A percentile compares a stretch with the other conserved stretches of the same genome.
phyloP scores from a whole-genome alignment of 139 green algal genomes.

The Coccomyxa sp. region DNA sequence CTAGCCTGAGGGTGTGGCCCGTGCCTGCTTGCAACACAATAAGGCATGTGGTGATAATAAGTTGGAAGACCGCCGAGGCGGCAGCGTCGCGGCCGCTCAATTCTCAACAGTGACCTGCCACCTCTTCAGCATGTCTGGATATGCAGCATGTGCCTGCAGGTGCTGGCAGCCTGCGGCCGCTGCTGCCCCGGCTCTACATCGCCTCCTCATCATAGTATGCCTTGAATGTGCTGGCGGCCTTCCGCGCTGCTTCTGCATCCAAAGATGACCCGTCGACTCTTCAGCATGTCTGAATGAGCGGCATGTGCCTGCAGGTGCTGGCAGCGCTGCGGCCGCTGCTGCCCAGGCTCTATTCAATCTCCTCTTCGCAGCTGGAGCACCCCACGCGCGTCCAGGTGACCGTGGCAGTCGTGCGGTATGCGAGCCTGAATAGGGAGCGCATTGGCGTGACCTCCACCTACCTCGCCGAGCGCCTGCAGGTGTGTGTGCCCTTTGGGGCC shows the following conservation, averaged over 20 bases:
- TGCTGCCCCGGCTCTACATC: conserved; percentile 18
- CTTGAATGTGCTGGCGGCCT: no score
- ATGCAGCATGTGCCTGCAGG: neutral
- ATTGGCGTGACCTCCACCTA: conserved; percentile 75
- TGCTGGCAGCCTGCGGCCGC: conserved; percentile 8
- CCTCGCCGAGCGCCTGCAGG: conserved; percentile 46
- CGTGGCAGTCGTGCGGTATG: conserved; percentile 70
- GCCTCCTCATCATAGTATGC: neutral
- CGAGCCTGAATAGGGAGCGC: conserved; percentile 36
- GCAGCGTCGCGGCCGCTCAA: no score
- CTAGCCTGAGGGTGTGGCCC: no score
- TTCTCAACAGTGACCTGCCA: no score
- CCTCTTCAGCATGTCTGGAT: no score
- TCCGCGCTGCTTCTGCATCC: no score
- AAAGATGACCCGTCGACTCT: no score
- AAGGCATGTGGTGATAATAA: no score
- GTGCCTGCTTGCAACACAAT: no score
- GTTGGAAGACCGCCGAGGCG: no score
- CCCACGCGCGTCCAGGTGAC: conserved; percentile 40
- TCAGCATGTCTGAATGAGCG: no score
- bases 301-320: conserved; percentile 27
- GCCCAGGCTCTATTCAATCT: conserved; percentile 89
- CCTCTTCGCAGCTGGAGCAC: conserved; percentile 41
- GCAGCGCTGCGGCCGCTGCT: conserved; percentile 66
- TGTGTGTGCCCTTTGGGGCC: no score